phyloP scores from a whole-genome alignment of 208 protist genomes.

The Phytomonas francai region DNA sequence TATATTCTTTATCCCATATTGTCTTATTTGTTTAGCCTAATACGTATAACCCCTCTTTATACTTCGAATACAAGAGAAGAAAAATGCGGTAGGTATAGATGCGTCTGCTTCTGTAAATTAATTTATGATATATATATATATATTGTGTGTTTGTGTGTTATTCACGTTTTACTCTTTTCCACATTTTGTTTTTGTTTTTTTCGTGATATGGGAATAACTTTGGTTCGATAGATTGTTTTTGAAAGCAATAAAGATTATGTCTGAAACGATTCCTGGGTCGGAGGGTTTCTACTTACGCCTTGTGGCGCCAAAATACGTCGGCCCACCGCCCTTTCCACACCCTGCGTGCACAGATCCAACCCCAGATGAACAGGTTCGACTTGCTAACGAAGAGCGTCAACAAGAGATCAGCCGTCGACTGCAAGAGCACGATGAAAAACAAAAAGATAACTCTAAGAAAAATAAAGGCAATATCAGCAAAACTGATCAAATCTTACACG shows the following conservation, averaged over 20 bases:
- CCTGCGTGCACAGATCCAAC: constrained; percentile 52
- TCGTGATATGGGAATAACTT: neutral
- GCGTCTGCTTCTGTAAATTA: too few relatives aligned
- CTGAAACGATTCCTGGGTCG: neutral
- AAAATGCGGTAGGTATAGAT: neutral
- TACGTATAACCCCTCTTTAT: neutral
- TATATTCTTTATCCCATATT: too few relatives aligned
- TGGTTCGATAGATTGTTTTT: neutral
- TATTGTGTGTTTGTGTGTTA: constrained; percentile 8
- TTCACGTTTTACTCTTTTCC: neutral
- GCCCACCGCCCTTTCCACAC: constrained; percentile 40
- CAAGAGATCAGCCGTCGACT: constrained; percentile 20
- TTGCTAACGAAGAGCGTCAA: constrained; percentile 18
- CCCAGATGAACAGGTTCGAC: constrained; percentile 61
- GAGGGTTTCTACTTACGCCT: constrained; percentile 31
- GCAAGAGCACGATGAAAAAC: constrained; percentile 8
- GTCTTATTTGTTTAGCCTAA: too few relatives aligned
- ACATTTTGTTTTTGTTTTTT: constrained; percentile 2
- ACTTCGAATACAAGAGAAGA: neutral
- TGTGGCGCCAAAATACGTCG: constrained; percentile 33
- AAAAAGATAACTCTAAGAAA: neutral
- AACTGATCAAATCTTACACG: constrained; percentile 13
- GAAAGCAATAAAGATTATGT: neutral
- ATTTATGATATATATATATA: constrained; percentile 13
- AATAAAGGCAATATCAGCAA: constrained; percentile 10